phyloP scores from a whole-genome alignment of 1,139 yeast species.

The Yamadazyma buinensis region DNA sequence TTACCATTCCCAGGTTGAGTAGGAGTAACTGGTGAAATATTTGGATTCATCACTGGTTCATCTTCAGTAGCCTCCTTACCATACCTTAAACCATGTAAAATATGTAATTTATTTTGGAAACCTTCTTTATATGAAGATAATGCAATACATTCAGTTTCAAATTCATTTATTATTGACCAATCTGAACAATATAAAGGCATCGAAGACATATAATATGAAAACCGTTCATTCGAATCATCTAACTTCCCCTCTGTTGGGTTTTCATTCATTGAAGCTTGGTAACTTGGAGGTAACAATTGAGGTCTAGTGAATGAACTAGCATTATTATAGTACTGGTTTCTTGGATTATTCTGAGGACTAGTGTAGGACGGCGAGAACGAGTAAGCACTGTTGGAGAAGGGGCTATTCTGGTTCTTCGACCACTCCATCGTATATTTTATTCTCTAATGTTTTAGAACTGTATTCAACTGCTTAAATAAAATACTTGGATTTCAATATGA shows the following conservation, averaged over 20 bases:
- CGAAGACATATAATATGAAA: slow-evolving; percentile 56
- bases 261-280: not conserved
- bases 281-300: slow-evolving; percentile 7
- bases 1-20: not conserved
- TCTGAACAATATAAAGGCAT: slow-evolving; percentile 66
- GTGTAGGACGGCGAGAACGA: slow-evolving; percentile 5
- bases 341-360: slow-evolving; percentile 5
- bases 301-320: not conserved
- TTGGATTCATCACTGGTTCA: too few relatives aligned
- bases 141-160: slow-evolving; percentile 52
- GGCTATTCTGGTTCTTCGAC: slow-evolving; percentile 6
- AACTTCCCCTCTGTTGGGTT: not conserved
- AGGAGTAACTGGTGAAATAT: not conserved
- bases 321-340: slow-evolving; percentile 4
- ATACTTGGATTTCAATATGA: too few relatives aligned
- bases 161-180: slow-evolving; percentile 49
- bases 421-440: slow-evolving; percentile 9
- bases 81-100: slow-evolving; percentile 40
- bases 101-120: slow-evolving; percentile 50
- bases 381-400: slow-evolving; percentile 1
- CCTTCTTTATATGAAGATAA: slow-evolving; percentile 72
- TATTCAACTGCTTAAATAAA: too few relatives aligned
- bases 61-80: slow-evolving; percentile 20
- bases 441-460: too few relatives aligned
- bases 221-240: slow-evolving; percentile 23